Base-by-base conservation (phyloP, 2,329 filamentous ascomycete genomes). In the Neofusicoccum laricinum region DNA sequence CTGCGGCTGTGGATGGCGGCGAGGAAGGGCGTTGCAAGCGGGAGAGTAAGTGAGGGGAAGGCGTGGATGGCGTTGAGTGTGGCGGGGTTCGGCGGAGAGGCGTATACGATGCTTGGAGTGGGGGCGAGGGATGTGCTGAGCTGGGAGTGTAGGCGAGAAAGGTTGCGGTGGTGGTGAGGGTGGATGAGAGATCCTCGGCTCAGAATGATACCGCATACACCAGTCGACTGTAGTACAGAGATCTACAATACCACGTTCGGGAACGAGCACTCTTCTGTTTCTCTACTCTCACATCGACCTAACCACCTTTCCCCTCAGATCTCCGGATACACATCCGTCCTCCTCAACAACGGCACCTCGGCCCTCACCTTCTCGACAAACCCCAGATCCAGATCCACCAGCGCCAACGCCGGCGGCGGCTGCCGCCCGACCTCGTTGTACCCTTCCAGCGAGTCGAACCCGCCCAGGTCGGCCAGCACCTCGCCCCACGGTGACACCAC, bases 401-500 rank as follows among this genome's bases (percentile, higher is more conserved):
- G 68, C 11, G 77, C 75, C 58, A 83, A 74, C 68, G 79, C 77
- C 0, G 78, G 78, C 67, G 75, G 75, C 12, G 63, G 63, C 34
- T 58, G 46, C 7, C 30, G 68, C 68, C 71, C 64, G 65, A 70
- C 71, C 70, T 75, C 69, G 69, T 71, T 66, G 68, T 77, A 64
- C 69, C 71, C 36, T 62, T 71, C 48, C 78, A 71, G 68, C 14
- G 80, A 76, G 46, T 80, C 78, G 17, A 78, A 80, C 0, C 87
- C 88, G 45, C 82, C 83, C 72, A 89, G 82, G 71, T 89, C 83
- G 3, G 88, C 84, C 45, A 92, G 73, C 1, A 97, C 84, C 64
- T 86, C 84, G 0, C 94, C 94, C 92, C 93, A 97, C 0, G 94
- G 93, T 74, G 91, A 89, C 30, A 97, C 84, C 51, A 96, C 90